phyloP scores from a whole-genome alignment of 306 rosid species.

The Cyclanthera cordifolia region DNA sequence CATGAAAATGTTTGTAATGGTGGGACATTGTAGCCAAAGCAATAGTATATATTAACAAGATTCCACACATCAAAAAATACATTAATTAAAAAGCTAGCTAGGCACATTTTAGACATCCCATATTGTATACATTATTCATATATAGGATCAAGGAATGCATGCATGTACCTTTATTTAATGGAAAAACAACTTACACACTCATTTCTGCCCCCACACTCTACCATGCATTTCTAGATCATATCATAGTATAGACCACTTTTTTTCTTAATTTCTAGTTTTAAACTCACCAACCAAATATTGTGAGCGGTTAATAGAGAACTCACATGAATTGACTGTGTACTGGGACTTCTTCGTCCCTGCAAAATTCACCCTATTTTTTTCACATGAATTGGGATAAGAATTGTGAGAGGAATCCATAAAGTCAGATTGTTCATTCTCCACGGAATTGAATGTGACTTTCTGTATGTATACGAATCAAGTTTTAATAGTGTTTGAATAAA shows the following conservation, averaged over 20 bases:
- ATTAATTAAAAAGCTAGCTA: not conserved
- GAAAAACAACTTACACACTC: not conserved
- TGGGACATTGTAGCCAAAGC: not conserved
- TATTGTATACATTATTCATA: slow-evolving; percentile 3
- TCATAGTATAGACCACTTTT: not conserved
- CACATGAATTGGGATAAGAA: no score
- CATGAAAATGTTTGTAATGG: not conserved
- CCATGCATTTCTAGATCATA: not conserved
- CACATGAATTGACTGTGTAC: no score
- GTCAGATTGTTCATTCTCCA: no score
- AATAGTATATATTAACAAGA: not conserved
- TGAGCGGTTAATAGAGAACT: no score
- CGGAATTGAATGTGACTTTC: no score
- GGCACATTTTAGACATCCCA: slow-evolving; percentile 9
- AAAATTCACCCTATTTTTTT: no score
- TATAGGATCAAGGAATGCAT: not conserved
- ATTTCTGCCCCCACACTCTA: not conserved
- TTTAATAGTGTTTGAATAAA: no score
- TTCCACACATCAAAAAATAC: not conserved
- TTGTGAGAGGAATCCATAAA: no score
- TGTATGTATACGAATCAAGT: no score
- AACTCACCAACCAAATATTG: not conserved
- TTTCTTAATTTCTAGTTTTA: not conserved
- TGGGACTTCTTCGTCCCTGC: no score
- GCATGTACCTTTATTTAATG: slow-evolving; percentile 2